Evolutionary conservation across 106 monocot genomes (phyloP), one percentile per base, ranked within the genome.

Genomic region (Vanilla planifolia): DNA sequence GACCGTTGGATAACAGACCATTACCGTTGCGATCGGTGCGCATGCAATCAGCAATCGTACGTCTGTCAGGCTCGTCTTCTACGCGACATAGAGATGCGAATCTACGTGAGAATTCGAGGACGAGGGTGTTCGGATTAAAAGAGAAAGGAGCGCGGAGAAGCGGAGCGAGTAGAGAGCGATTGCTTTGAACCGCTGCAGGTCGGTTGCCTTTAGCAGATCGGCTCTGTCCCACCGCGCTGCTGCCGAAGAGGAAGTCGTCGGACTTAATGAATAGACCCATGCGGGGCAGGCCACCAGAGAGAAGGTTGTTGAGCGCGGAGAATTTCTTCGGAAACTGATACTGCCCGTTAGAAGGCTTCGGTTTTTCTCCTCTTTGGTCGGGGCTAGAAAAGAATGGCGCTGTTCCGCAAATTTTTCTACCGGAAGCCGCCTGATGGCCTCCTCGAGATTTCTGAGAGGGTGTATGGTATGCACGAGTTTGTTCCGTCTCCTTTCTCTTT

Each of bases 391-490:
- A 78, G 17, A 61, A 86, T 82, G 86, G 81, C 78, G 62, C 63
- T 86, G 61, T 86, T 89, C 47, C 76, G 80, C 14, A 94, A 79
- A 67, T 83, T 89, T 62, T 89, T 89, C 50, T 77, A 70, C 60
- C 66, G 76, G 47, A 95, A 89, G 70, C 89, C 94, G 33, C 94
- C 94, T 2, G 89, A 95, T 55, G 89, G 86, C 35, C 80, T 95
- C 20, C 68, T 95, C 14, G 94, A 95, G 68, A 95, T 95, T 24
- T 83, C 86, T 19, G 83, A 86, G 66, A 80, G 86, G 66, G 83
- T 95, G 41, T 95, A 81, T 33, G 89, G 94, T 95, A 74, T 44
- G 69, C n/a, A n/a, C n/a, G n/a, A n/a, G n/a, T n/a, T n/a, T n/a
- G n/a, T n/a, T n/a, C n/a, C n/a, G 23, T 39, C 9, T 22, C 5